Evolutionary conservation across 2,329 filamentous ascomycete species (phyloP), one percentile per base, ranked within the genome.

Genomic region (Ophiostoma quercus): DNA sequence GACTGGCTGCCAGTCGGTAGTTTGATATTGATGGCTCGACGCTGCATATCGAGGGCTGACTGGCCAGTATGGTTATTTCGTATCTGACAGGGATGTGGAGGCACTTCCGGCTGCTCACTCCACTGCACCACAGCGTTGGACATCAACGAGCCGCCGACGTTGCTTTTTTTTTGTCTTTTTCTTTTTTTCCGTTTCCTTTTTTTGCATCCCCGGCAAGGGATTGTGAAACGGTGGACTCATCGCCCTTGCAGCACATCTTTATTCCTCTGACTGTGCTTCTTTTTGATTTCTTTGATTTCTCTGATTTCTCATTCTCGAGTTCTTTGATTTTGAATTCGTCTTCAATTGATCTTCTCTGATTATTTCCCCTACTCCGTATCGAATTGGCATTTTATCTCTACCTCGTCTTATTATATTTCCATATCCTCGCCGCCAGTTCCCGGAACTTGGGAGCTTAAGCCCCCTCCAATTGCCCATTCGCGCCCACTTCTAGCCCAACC

Each of bases 201-300:
- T 25, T 47, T 41, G 39, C 43, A 19, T 41, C 32, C n/a, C 32
- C n/a, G 39, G 63, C 66, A 41, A 19, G 22, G 65, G 19, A 47
- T 8, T 43, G n/a, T 66, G 65, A 66, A 66, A 66, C 65, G 39
- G 65, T 66, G 65, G 65, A 39, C 65, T 66, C 37, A 12, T 66
- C 19, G 63, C 25, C 39, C 39, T 22, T 22, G 6, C 57, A 32
- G 57, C 51, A 57, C 8, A 19, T 54, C 47, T 16, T n/a, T 54
- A 22, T 54, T 54, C 22, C 19, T 22, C 47, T 6, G 19, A 4
- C 47, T 54, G n/a, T 54, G 47, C n/a, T 54, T 54, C n/a, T 22
- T 54, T 54, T 11, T 54, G 47, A 11, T 54, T 67, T 69, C 29
- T 12, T 34, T 32, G 25, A 47, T 29, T 37, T 14, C 60, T 34